Percentiles rank a stretch among this genome's conserved stretches.
Evolutionary conservation across 306 rosid genomes (phyloP).

Genomic region (Styphnolobium japonicum): DNA sequence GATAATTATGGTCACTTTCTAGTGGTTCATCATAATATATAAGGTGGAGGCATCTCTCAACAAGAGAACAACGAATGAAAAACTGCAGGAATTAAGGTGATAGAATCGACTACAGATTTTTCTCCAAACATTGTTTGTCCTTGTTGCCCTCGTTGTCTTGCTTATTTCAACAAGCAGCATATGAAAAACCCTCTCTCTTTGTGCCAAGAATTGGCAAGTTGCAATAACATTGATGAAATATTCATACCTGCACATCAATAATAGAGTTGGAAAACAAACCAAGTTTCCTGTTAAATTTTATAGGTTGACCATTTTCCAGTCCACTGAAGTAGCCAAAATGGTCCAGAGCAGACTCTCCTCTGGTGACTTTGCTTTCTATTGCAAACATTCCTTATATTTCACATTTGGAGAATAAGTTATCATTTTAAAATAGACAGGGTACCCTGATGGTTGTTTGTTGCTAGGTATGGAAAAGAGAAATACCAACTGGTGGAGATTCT

Average conservation of each 20-base stretch:
- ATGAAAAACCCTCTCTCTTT: too few species aligned
- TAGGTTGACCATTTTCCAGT: neutral
- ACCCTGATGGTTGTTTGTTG: neutral
- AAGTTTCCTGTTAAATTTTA: too few species aligned
- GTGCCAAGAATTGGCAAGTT: neutral
- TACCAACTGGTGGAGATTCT: neutral
- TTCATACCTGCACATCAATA: neutral
- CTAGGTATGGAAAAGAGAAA: neutral
- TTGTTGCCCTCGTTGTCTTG: neutral
- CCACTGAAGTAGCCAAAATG: neutral
- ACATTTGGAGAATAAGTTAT: neutral
- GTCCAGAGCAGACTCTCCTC: neutral
- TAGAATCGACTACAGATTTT: neutral
- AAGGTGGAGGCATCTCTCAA: neutral
- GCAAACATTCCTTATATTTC: conserved; percentile 4
- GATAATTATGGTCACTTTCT: conserved; percentile 20
- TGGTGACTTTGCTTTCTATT: neutral
- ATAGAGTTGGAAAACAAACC: neutral
- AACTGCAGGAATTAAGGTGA: neutral
- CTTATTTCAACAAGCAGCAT: neutral
- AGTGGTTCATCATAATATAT: neutral
- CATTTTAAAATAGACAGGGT: neutral
- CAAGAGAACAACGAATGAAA: conserved; percentile 1
- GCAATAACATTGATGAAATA: neutral
- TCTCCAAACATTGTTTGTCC: conserved; percentile 6